Evolutionary conservation across 192 early-diverging fungal genomes (phyloP), one percentile per base, ranked within the genome.

Genomic region (Piromyces sp.): DNA sequence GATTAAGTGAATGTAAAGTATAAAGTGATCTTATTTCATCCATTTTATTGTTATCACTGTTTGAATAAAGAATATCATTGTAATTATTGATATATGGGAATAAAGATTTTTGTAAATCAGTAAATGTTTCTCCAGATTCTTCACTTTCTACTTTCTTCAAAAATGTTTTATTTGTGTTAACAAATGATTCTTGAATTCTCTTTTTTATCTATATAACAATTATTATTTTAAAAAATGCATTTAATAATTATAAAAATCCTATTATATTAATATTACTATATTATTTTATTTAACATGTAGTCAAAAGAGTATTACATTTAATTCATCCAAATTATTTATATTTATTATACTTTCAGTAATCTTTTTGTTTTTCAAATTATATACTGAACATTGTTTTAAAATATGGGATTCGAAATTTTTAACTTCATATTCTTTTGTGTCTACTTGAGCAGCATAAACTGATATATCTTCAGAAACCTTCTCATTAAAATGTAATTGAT

Each of bases 1-100:
- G 98, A 85, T 98, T 99, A 81, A 99, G 83, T 11, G 91, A 92
- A 82, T 99, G 98, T 30, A 98, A 86, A 15, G 87, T 87, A 83
- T 96, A 95, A 5, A 89, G 79, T 6, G 90, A 89, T 22, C 93
- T 89, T 17, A 98, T 88, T 81, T 93, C 93, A 78, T 89, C 86
- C 22, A 92, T 88, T 81, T 92, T 91, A n/a, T 87, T 82, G 51
- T 89, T 86, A 14, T 85, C 86, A 28, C 93, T 87, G 79, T 91
- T 89, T 12, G 92, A 86, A 82, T 87, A 96, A 19, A 94, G 86
- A 16, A 97, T 86, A 85, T 98, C 97, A 26, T 84, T 84, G 83
- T 97, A 97, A 81, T 89, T 85, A 38, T 90, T 92, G 30, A 97
- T 84, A 81, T 90, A 88, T 36, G 88, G 84, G 33, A 94, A 88